Conservation (phyloP, 805 yeast genomes). For the Yarrowia divulgata region DNA sequence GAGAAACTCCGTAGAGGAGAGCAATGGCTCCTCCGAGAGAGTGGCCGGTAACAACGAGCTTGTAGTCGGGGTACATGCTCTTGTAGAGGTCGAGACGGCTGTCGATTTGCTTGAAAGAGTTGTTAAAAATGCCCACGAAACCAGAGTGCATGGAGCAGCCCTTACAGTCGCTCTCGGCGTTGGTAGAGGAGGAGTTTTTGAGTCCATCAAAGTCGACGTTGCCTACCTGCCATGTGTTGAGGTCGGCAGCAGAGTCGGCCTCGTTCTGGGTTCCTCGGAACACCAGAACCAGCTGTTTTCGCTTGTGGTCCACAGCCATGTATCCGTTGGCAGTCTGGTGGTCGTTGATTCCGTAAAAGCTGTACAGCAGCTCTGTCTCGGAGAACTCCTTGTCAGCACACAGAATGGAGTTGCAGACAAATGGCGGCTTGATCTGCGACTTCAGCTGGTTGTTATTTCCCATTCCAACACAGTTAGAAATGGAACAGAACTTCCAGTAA, state of each 20-base stretch:
- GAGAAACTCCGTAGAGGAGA: conserved; percentile 25
- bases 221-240: conserved; percentile 13
- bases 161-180: conserved; percentile 8
- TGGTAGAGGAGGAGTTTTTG: conserved; percentile 4
- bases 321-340: conserved; percentile 31
- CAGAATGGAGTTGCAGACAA: conserved; percentile 25
- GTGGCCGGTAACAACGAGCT: conserved; percentile 28
- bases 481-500: conserved; percentile 34
- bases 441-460: conserved; percentile 23
- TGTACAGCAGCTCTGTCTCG: conserved; percentile 29
- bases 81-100: neutral
- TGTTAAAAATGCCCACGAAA: conserved; percentile 17
- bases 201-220: conserved; percentile 7
- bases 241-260: conserved; percentile 24
- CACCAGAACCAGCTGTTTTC: conserved; percentile 16
- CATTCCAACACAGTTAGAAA: conserved; percentile 30
- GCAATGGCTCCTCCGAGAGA: conserved; percentile 37
- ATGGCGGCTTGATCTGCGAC: conserved; percentile 6
- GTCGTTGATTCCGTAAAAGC: conserved; percentile 10
- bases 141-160: conserved; percentile 28
- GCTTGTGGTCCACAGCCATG: conserved; percentile 8
- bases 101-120: conserved; percentile 16
- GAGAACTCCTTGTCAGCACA: conserved; percentile 29
- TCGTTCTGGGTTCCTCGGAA: conserved; percentile 25
- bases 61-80: conserved; percentile 31